These are phyloP conservation scores for Leptodontidium sp. DNA, from an alignment of 2,329 filamentous ascomycete species.

Conservation along the genomic window DNA sequence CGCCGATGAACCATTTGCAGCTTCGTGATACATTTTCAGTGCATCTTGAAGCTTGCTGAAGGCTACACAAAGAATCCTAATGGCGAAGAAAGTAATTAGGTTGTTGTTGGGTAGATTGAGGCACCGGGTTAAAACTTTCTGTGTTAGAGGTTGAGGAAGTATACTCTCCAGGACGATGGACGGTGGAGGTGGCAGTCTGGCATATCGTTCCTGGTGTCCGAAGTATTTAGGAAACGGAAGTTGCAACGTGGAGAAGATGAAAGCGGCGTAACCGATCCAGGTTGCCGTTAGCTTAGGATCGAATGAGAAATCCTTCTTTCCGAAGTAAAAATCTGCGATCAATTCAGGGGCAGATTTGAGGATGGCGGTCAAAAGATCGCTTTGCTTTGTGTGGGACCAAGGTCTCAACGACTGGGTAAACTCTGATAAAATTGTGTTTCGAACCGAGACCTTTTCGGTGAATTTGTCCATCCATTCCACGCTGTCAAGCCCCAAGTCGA, in stretches of 20 bases:
- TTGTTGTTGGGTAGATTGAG: slow-evolving; percentile 79
- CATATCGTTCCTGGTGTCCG: slow-evolving; percentile 70
- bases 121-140: slow-evolving; percentile 81
- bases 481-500: slow-evolving; percentile 73
- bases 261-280: slow-evolving; percentile 93
- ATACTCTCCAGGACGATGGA: slow-evolving; percentile 85
- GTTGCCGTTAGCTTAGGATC: slow-evolving; percentile 92
- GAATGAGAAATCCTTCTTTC: slow-evolving; percentile 81
- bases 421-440: slow-evolving; percentile 80
- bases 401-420: slow-evolving; percentile 83
- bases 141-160: slow-evolving; percentile 81
- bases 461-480: slow-evolving; percentile 76
- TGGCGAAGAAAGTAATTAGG: slow-evolving; percentile 85
- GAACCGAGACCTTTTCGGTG: slow-evolving; percentile 72
- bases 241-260: slow-evolving; percentile 83
- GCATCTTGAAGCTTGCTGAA: slow-evolving; percentile 75
- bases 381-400: slow-evolving; percentile 82
- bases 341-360: slow-evolving; percentile 86
- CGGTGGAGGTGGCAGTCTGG: slow-evolving; percentile 77
- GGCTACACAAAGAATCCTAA: slow-evolving; percentile 79
- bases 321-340: slow-evolving; percentile 85
- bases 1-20: slow-evolving; percentile 46
- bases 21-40: slow-evolving; percentile 52
- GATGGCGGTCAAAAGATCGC: slow-evolving; percentile 80
- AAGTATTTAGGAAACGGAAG: slow-evolving; percentile 77